Evolutionary conservation across 2,329 filamentous ascomycete genomes (phyloP), one percentile per base, ranked within the genome.

Genomic region (Exophiala sideris): DNA sequence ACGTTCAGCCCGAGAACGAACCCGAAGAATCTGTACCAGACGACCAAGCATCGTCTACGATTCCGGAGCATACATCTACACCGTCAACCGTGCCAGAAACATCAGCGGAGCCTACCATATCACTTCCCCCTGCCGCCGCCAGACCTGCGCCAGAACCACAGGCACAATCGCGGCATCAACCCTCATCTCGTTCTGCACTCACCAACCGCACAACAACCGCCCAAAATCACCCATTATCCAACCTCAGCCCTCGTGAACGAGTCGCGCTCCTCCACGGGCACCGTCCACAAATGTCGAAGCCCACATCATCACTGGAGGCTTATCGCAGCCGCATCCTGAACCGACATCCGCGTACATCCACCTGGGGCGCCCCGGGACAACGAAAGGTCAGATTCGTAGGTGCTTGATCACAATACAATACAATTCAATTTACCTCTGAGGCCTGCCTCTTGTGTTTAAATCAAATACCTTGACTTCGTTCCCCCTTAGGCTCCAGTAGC

Each of bases 361-460:
- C 47, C 5, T 60, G 48, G 45, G 51, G 49, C 5, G 35, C 49
- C 4, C 48, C 49, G 9, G 56, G 56, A 2, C 39, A 24, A 12
- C 54, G 51, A n/a, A 52, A 32, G 29, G 36, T 45, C 10, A 54
- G 39, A 48, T 59, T 59, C 24, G 54, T 59, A 3, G 51, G 54
- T 39, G 48, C 41, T 21, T 59, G 32, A 54, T n/a, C 21, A 14
- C n/a, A 3, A 18, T 40, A 14, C n/a, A 3, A 18, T 40, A 38
- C 35, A 12, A 41, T 20, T 34, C 24, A 4, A 29, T 8, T 8
- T 29, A 8, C 16, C 16, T 41, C 3, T 21, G 16, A 14, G 7
- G 3, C 10, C 29, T 7, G 14, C 24, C n/a, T 40, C n/a, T 47
- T 47, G 14, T 38, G 14, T 36, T 29, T 3, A 29, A 24, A 5